Evolutionary conservation across 371 early-diverging fungal species (phyloP), one percentile per base, ranked within the genome.

Genomic region (Rhizopus sp.): DNA sequence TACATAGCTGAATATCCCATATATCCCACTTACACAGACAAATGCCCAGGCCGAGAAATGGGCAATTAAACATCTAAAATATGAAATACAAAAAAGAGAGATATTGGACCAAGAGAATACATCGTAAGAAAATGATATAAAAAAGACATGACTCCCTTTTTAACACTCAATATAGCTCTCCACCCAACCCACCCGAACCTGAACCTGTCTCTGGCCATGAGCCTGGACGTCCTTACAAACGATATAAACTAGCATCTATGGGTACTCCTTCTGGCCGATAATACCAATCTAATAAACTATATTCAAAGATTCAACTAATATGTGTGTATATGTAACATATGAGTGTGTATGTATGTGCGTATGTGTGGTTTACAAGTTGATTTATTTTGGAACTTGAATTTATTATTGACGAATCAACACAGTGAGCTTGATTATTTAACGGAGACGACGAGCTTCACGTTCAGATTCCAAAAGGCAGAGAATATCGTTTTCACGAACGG

Each of bases 371-470:
- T 42, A 13, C 40, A 13, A 12, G 13, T 39, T 52, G 8, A 35
- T 53, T 8, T 42, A 15, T 54, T 54, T 42, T 40, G 16, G 41
- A 53, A 53, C 12, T 40, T 31, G 9, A 52, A 45, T 55, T 35
- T 55, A 35, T 31, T 17, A 45, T 33, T 45, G 23, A 55, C 31
- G 38, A 32, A 31, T 39, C 37, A 8, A 8, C 17, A 50, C 15
- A 12, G 7, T 50, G 34, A 33, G 1, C 29, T 31, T 37, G 17
- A 23, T 1, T 23, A 23, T 50, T 93, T 91, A 96, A 78, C 97
- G 92, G 70, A 97, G 95, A 78, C 98, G 93, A 69, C 98, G 93
- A 70, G 98, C 98, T 82, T 98, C 98, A 88, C 98, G 96, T 87
- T 98, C 98, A 60, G 96, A 94, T 86, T 98, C 98, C 78, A 97